Evolutionary conservation across 208 protist species (phyloP), one percentile per base, ranked within the genome.

Genomic region (Acanthamoeba healyi): DNA sequence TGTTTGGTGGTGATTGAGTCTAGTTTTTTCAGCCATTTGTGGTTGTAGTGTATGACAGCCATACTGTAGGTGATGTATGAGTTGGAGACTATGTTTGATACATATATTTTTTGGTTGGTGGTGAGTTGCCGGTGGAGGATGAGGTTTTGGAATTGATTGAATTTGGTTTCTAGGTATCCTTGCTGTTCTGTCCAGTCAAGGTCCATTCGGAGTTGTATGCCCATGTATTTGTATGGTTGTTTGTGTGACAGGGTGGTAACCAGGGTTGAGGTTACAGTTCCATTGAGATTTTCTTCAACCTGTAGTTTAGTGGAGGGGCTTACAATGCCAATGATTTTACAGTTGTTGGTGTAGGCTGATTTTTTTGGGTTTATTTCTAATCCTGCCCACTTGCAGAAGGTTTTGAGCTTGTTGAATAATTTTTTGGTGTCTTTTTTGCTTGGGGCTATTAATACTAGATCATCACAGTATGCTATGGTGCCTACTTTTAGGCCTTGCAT

Each of bases 301-400:
- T 9, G 0, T 26, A 24, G 54, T 61, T 29, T 2, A 7, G 0
- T 0, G 12, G 12, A n/a, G 54, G 54, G 22, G n/a, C 1, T 4
- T 6, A 1, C 1, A 4, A 29, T 7, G 0, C 0, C n/a, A 29
- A 61, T 61, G 5, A 61, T 0, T 0, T 7, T 24, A 3, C 17
- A 9, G 54, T 61, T 61, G 54, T n/a, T 61, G 6, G 54, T 61
- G 54, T 61, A n/a, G 0, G 54, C 54, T 29, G 54, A 61, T 29
- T 61, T 61, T 9, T 7, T 1, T 29, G 54, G 54, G 24, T 61
- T 61, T 2, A 61, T 61, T 26, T 61, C 54, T 0, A 61, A 24
- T 0, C 54, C 54, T 29, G 6, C 54, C 54, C 54, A 61, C 2
- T 24, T 17, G 24, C 54, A 61, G 26, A 61, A 61, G 1, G 0